Evolutionary conservation across 148 eudicot species (phyloP).

Genomic region (Rhododendron henanense): DNA sequence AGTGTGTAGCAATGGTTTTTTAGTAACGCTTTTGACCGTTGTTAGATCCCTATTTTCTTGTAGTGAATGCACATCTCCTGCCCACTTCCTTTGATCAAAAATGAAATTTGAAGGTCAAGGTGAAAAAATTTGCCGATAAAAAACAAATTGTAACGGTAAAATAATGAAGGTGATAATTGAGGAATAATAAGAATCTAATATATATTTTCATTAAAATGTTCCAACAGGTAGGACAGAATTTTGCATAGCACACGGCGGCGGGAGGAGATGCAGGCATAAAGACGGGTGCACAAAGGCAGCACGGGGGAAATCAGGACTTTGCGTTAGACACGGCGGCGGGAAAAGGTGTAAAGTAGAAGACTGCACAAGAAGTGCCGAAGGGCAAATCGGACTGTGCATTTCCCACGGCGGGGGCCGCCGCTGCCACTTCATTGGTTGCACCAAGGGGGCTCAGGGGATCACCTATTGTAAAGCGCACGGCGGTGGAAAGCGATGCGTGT

Average conservation of each 20-base stretch:
- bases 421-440: constrained; percentile 55
- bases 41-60: too few relatives aligned
- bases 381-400: constrained; percentile 84
- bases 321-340: constrained; percentile 93
- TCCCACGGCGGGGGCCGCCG: constrained; percentile 95
- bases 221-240: constrained; percentile 56
- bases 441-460: constrained; percentile 90
- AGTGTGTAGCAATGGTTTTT: too few relatives aligned
- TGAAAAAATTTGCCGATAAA: too few relatives aligned
- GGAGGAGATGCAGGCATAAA: constrained; percentile 58
- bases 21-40: too few relatives aligned
- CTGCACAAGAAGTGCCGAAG: constrained; percentile 86
- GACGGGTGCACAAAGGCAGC: constrained; percentile 87
- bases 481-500: constrained; percentile 86
- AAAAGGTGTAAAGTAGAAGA: constrained; percentile 80
- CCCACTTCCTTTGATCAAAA: too few relatives aligned
- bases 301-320: constrained; percentile 87
- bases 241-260: constrained; percentile 97
- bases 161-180: too few relatives aligned
- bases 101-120: too few relatives aligned
- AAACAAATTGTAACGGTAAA: too few relatives aligned
- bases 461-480: constrained; percentile 94
- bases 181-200: too few relatives aligned
- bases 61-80: too few relatives aligned
- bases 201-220: too few relatives aligned